Percentiles rank a stretch among this genome's conserved stretches.
Conservation (phyloP, 139 green algal species). For the Edaphochlamys debaryana region DNA sequence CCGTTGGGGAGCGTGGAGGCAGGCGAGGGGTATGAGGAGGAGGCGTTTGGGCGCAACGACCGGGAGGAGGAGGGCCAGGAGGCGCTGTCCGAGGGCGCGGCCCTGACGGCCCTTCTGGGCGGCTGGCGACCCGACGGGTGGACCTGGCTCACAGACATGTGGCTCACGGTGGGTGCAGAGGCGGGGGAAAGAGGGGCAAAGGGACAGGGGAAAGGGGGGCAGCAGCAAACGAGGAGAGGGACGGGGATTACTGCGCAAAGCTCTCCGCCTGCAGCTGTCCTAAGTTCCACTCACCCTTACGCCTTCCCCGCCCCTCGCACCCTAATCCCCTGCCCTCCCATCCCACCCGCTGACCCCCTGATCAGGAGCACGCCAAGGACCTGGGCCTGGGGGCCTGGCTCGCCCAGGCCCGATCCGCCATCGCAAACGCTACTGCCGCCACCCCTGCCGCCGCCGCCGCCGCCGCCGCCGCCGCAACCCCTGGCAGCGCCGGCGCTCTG, state of each 20-base stretch:
- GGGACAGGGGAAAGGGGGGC: neutral
- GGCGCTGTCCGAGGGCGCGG: neutral
- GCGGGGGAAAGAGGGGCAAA: neutral
- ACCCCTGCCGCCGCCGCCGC: neutral
- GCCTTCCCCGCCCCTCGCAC: neutral
- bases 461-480: neutral
- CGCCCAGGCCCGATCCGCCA: neutral
- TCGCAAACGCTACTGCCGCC: neutral
- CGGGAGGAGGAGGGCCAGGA: too few relatives aligned
- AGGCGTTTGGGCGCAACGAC: too few relatives aligned
- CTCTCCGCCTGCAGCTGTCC: neutral
- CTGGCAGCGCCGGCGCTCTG: neutral
- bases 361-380: neutral
- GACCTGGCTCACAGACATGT: neutral
- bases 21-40: too few relatives aligned
- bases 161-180: neutral
- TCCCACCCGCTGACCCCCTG: too few relatives aligned
- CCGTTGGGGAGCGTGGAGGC: too few relatives aligned
- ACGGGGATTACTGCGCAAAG: neutral
- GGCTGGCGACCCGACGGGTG: slow-evolving; percentile 1
- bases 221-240: neutral
- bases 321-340: neutral
- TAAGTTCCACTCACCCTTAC: neutral
- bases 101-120: neutral
- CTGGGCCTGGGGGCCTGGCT: neutral